A percentile compares a stretch with the other conserved stretches of the same genome.
phyloP scores from a whole-genome alignment of 2,329 filamentous ascomycete species.

The Colletotrichum acutatum region DNA sequence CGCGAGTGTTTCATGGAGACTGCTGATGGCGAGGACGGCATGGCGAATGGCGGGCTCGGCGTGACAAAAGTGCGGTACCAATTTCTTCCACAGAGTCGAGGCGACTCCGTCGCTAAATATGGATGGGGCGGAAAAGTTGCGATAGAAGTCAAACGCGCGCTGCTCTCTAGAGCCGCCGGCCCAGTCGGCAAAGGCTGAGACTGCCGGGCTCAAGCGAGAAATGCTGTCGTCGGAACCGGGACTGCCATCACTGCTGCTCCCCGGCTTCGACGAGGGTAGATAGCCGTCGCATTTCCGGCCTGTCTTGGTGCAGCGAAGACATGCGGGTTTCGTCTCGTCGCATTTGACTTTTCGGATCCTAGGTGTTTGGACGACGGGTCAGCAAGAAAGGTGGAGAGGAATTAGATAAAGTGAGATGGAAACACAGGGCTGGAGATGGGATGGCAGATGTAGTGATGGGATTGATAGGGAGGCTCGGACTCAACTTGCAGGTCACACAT shows the following conservation, averaged over 20 bases:
- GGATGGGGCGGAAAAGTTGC: conserved; percentile 48
- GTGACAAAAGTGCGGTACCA: conserved; percentile 58
- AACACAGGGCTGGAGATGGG: not conserved
- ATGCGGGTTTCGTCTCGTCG: conserved; percentile 64
- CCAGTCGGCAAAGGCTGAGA: conserved; percentile 21
- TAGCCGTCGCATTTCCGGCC: conserved; percentile 69
- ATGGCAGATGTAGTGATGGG: not conserved
- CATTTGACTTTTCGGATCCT: conserved; percentile 68
- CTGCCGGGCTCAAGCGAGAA: conserved; percentile 22
- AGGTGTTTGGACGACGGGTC: not conserved
- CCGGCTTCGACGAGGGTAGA: conserved; percentile 41
- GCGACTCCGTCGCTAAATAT: conserved; percentile 53
- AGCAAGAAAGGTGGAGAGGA: not conserved
- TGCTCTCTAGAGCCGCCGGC: conserved; percentile 28
- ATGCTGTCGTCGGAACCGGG: conserved; percentile 29
- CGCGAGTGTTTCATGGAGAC: conserved; percentile 52
- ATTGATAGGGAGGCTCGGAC: conserved; percentile 40
- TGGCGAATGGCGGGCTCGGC: conserved; percentile 59
- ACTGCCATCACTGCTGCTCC: conserved; percentile 19
- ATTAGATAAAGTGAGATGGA: not conserved
- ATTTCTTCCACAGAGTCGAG: conserved; percentile 54
- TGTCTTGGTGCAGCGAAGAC: conserved; percentile 63
- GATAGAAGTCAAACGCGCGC: conserved; percentile 48
- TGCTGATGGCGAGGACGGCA: conserved; percentile 60
- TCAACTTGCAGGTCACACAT: conserved; percentile 66